Evolutionary conservation across 2,329 filamentous ascomycete genomes (phyloP).

Genomic region (Annulohypoxylon truncatum): DNA sequence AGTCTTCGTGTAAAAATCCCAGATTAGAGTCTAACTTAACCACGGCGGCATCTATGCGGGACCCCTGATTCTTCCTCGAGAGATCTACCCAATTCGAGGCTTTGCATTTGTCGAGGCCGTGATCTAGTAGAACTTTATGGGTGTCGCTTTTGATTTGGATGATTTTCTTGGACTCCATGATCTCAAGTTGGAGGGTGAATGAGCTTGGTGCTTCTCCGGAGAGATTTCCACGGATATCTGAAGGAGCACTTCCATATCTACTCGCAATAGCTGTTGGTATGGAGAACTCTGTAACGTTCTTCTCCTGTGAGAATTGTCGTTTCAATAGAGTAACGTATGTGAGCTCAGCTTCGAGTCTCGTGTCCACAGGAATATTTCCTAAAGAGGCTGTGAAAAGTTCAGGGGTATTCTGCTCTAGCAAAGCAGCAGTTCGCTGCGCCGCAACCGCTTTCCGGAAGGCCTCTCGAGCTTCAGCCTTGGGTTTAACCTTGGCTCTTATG

Average conservation of each 20-base stretch:
- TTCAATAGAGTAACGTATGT: slow-evolving; percentile 44
- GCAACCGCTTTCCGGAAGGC: slow-evolving; percentile 28
- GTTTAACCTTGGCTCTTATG: slow-evolving; percentile 39
- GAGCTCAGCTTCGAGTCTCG: slow-evolving; percentile 43
- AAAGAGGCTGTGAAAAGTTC: slow-evolving; percentile 47
- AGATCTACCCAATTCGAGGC: slow-evolving; percentile 29
- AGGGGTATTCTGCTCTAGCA: slow-evolving; percentile 45
- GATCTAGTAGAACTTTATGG: slow-evolving; percentile 39
- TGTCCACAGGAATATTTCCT: slow-evolving; percentile 44
- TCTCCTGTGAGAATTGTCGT: slow-evolving; percentile 38
- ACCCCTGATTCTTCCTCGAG: background rate
- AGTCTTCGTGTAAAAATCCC: slow-evolving; percentile 42
- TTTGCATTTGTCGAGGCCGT: slow-evolving; percentile 9
- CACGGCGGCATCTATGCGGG: slow-evolving; percentile 7
- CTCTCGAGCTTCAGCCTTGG: slow-evolving; percentile 40
- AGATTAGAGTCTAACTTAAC: slow-evolving; percentile 21
- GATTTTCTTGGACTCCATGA: slow-evolving; percentile 22
- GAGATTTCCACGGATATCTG: slow-evolving; percentile 13
- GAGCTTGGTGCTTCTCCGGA: slow-evolving; percentile 1
- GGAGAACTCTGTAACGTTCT: slow-evolving; percentile 38
- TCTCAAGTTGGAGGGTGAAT: slow-evolving; percentile 33
- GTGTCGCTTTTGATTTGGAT: slow-evolving; percentile 38
- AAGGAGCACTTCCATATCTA: slow-evolving; percentile 43
- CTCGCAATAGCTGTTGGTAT: slow-evolving; percentile 46
- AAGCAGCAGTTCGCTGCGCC: slow-evolving; percentile 12